phyloP scores from a whole-genome alignment of 768 basidiomycete genomes.

The Astraeus odoratus region DNA sequence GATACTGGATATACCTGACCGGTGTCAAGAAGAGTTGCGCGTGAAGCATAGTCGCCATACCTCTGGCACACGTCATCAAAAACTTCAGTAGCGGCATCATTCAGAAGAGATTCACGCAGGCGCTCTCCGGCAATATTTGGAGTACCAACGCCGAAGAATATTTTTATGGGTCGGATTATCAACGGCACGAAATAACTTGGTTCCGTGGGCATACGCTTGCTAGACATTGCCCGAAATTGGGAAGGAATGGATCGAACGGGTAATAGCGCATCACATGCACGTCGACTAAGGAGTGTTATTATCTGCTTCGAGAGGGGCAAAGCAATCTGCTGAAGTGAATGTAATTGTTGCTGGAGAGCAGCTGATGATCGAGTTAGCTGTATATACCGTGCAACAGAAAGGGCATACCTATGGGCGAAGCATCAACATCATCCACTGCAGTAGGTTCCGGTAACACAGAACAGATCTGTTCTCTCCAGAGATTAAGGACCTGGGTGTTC shows the following conservation, averaged over 20 bases:
- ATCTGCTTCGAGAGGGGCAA: conserved; percentile 58
- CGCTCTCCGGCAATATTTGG: conserved; percentile 53
- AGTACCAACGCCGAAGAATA: conserved; percentile 60
- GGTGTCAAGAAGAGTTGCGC: not conserved
- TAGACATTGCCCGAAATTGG: conserved; percentile 82
- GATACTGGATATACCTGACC: conserved; percentile 68
- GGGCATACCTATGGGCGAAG: conserved; percentile 45
- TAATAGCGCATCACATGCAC: conserved; percentile 81
- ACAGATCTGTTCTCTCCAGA: conserved; percentile 68
- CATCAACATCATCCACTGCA: conserved; percentile 25
- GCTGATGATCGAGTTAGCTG: conserved; percentile 21
- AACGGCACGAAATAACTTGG: conserved; percentile 82
- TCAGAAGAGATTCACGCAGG: conserved; percentile 49
- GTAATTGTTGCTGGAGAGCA: conserved; percentile 48
- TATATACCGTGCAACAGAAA: not conserved
- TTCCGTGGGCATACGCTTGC: conserved; percentile 62
- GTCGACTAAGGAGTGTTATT: conserved; percentile 59
- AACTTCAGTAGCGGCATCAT: conserved; percentile 50
- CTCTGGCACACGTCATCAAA: conserved; percentile 66
- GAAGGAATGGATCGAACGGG: conserved; percentile 85
- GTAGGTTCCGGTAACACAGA: conserved; percentile 48
- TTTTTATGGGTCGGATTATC: conserved; percentile 73
- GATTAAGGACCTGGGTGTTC: conserved; percentile 39
- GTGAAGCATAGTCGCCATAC: conserved; percentile 26
- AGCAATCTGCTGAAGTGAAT: conserved; percentile 43